Conservation (phyloP, 805 yeast species). For the Priceomyces medius region DNA sequence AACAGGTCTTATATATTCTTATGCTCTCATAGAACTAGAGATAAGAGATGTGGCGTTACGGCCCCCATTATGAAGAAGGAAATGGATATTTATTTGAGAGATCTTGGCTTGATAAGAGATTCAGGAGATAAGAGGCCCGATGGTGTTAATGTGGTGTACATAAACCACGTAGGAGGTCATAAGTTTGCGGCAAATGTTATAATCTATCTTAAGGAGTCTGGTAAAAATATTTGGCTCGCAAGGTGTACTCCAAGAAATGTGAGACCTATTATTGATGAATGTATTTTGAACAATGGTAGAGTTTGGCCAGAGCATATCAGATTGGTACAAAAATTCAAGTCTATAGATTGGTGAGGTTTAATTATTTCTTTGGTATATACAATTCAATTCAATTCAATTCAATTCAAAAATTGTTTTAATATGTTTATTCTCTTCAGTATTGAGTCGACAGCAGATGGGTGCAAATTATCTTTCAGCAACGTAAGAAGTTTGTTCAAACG, state of each 20-base stretch:
- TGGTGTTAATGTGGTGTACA: slow-evolving; percentile 69
- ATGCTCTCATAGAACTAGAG: slow-evolving; percentile 90
- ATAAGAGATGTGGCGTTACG: slow-evolving; percentile 88
- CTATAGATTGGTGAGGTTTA: slow-evolving; percentile 49
- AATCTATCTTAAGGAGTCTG: slow-evolving; percentile 61
- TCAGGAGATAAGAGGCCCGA: slow-evolving; percentile 68
- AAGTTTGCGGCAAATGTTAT: slow-evolving; percentile 89
- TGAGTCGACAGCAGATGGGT: slow-evolving; percentile 47
- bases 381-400: slow-evolving; percentile 6
- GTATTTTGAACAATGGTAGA: slow-evolving; percentile 63
- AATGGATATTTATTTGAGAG: slow-evolving; percentile 69
- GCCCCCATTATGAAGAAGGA: slow-evolving; percentile 87
- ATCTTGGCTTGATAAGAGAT: slow-evolving; percentile 73
- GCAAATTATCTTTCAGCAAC: slow-evolving; percentile 33
- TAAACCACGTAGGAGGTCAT: slow-evolving; percentile 95
- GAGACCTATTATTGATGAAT: slow-evolving; percentile 70
- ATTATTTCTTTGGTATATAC: neutral
- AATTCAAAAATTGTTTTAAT: slow-evolving; percentile 22
- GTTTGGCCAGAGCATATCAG: slow-evolving; percentile 74
- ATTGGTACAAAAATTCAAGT: slow-evolving; percentile 51
- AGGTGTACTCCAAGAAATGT: slow-evolving; percentile 78
- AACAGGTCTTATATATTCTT: slow-evolving; percentile 54
- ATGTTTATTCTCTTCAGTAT: slow-evolving; percentile 53
- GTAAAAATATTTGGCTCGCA: slow-evolving; percentile 86
- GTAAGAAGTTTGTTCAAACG: slow-evolving; percentile 46